A percentile compares a stretch with the other conserved stretches of the same genome.
phyloP scores from a whole-genome alignment of 2,329 filamentous ascomycete genomes.

The Tympanopsis confertula region DNA sequence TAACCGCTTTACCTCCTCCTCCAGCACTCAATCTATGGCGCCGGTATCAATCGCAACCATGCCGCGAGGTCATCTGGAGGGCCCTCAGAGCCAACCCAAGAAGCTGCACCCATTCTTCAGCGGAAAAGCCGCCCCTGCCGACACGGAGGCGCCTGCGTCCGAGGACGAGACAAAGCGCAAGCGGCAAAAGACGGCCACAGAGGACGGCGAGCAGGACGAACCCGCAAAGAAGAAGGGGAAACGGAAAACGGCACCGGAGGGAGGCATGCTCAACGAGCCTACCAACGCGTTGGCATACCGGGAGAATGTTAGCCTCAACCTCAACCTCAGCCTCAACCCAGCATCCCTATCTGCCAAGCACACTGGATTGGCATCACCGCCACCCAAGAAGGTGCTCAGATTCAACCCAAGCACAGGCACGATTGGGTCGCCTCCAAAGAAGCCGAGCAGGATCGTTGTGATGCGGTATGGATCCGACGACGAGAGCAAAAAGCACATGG shows the following conservation, averaged over 20 bases:
- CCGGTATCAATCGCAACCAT: background rate
- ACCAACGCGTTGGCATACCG: constrained; percentile 3
- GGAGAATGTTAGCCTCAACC: constrained; percentile 12
- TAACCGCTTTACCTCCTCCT: background rate
- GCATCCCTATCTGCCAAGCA: too few species aligned
- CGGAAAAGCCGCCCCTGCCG: too few species aligned
- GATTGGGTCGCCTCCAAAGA: constrained; percentile 46
- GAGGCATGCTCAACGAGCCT: constrained; percentile 3
- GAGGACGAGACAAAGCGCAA: constrained; percentile 25
- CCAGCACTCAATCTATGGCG: background rate
- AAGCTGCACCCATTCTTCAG: too few species aligned
- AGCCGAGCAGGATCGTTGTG: too few species aligned
- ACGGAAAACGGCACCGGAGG: constrained; percentile 2
- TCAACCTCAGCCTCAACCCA: too few species aligned
- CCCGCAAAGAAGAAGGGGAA: constrained; percentile 4
- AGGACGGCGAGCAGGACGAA: constrained; percentile 8
- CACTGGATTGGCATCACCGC: too few species aligned
- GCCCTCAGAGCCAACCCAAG: too few species aligned
- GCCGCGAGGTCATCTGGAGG: background rate
- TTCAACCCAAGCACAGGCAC: constrained; percentile 51
- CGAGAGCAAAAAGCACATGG: too few species aligned
- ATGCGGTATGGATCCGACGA: too few species aligned
- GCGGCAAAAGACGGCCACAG: constrained; percentile 25
- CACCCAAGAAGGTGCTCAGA: constrained; percentile 37
- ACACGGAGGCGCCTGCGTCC: too few species aligned